Evolutionary conservation across 345 rosid genomes (phyloP), one percentile per base, ranked within the genome.

Genomic region (Pistacia atlantica): DNA sequence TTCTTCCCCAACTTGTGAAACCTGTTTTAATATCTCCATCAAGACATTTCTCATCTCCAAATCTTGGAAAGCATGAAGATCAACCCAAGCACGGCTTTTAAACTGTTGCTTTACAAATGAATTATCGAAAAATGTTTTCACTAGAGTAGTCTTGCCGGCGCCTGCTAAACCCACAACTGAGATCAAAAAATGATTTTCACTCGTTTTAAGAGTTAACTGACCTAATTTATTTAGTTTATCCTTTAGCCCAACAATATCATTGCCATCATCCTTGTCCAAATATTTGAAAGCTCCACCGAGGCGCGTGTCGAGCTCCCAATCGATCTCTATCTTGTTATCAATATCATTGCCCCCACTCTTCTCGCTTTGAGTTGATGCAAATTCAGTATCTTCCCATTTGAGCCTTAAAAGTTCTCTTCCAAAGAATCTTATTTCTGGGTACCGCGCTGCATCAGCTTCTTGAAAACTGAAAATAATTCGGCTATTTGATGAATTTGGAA

Each of bases 91-190:
- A 1, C 83, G 76, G 54, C 14, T 48, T 75, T 20, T 56, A 4
- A 38, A 67, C 69, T 45, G 3, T 66, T 37, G 71, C 10, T 72
- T 1, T 18, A 76, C 42, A 6, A 4, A 38, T 38, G 42, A 38
- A 38, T 38, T 38, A 38, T 38, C 42, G 67, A 4, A 31, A 12
- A 14, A 57, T 72, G 28, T 79, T 60, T 78, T 75, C 70, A 75
- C 72, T n/a, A 83, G 63, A 11, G 77, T 45, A 3, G 85, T 83
- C 81, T 86, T 86, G 45, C 89, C 87, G 11, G 77, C 72, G 58
- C 89, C 85, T n/a, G 65, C 73, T 46, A 3, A 52, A 25, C 89
- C 85, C 18, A 65, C 66, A 52, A 86, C 82, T 3, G 80, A 51
- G 64, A 83, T 67, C 18, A 79, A 54, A 60, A 72, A 37, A 54